Evolutionary conservation across 257 asterid species (phyloP).

Genomic region (Solanum appendiculatum): DNA sequence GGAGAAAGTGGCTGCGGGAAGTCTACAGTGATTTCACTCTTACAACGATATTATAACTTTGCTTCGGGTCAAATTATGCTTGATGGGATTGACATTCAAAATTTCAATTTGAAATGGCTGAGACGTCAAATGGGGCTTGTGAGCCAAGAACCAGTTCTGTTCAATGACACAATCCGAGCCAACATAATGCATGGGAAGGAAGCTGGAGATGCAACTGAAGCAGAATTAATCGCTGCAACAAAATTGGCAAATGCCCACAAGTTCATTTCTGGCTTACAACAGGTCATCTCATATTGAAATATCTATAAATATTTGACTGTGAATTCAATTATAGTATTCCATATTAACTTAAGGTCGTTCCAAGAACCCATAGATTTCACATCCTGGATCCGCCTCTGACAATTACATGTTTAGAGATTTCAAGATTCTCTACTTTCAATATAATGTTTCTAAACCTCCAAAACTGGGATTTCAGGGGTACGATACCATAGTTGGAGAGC

Average conservation of each 20-base stretch:
- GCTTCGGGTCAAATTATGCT: constrained; percentile 43
- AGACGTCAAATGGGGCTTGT: constrained; percentile 38
- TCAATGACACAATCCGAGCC: constrained; percentile 7
- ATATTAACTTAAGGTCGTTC: too few relatives aligned
- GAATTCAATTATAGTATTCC: neutral
- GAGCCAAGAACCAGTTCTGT: constrained; percentile 68
- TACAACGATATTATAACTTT: constrained; percentile 53
- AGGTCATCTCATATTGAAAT: neutral
- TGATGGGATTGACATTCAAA: constrained; percentile 13
- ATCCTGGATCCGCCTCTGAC: neutral
- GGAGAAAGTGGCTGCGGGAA: constrained; percentile 87
- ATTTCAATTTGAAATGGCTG: constrained; percentile 48
- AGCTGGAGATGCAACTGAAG: neutral
- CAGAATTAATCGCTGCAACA: neutral
- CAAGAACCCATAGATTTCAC: neutral
- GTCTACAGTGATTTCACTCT: constrained; percentile 51
- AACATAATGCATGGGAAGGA: neutral
- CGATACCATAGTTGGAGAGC: neutral
- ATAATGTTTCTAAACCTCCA: neutral
- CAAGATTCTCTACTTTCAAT: neutral
- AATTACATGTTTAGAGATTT: too few relatives aligned
- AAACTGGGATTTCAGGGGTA: neutral
- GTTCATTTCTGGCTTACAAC: neutral
- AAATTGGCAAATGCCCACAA: neutral
- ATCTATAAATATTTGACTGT: neutral